Evolutionary conservation across 2,329 filamentous ascomycete species (phyloP), one percentile per base, ranked within the genome.

Genomic region (Trichoderma simmonsii): DNA sequence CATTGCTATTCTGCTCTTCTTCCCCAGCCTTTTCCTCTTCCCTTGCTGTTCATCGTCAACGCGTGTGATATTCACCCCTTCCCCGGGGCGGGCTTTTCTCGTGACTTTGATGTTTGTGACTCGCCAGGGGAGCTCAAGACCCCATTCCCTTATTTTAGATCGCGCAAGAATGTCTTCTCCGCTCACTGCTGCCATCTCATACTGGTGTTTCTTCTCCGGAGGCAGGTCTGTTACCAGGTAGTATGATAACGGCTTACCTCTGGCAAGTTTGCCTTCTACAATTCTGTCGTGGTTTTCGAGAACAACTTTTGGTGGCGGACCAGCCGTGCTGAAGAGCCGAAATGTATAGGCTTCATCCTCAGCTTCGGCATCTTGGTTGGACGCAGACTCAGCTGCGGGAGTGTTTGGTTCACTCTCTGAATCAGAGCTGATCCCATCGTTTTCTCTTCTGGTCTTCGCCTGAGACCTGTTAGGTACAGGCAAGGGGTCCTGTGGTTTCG

Each of bases 51-150:
- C 73, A 36, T 72, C 75, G 24, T 51, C 54, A 1, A 18, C n/a
- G 9, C 60, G 24, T 15, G 36, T 18, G 30, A 24, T 3, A 72
- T 78, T 72, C 32, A 73, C 72, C 34, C 79, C 73, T 28, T 74
- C 72, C 48, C 56, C 65, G 0, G 73, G 65, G 18, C 66, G 75
- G 39, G 73, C 75, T 68, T 79, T 80, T 18, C 78, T 78, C n/a
- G 76, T 79, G n/a, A 82, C 76, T 1, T 75, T 79, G 36, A 89
- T 80, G 34, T 80, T 81, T 4, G 80, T 84, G 15, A 90, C 87
- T 71, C 85, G 84, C 89, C 89, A 91, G 2, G 89, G 88, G 75
- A 88, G 82, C 78, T 90, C 88, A 56, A 88, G 78, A 0, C 89
- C 89, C 88, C 88, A 90, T 7, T 83, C 82, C 69, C 84, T 81